Evolutionary conservation across 2,329 filamentous ascomycete species (phyloP), one percentile per base, ranked within the genome.

Genomic region (Nannizziopsis barbatae): DNA sequence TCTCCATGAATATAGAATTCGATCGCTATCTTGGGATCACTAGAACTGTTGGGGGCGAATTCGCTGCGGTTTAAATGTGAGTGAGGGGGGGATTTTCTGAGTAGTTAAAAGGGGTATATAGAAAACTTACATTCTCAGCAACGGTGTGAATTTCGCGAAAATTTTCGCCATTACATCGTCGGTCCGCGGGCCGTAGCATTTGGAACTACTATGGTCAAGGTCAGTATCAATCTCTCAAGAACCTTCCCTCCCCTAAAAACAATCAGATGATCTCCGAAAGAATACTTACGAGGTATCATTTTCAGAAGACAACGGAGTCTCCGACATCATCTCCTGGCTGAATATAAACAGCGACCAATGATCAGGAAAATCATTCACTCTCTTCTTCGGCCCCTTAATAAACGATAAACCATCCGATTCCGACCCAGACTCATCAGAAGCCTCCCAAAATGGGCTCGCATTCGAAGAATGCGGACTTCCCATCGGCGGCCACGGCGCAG

Each of bases 1-100:
- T 59, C 56, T 8, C 70, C 63, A 10, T 76, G 68, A 56, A 73
- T 68, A 54, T 75, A 79, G n/a, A 76, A 68, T 36, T 66, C 65
- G 14, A 75, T 65, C 35, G 62, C 67, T 15, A 76, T 64, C 32
- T 71, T 64, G 4, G 62, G 58, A 4, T 58, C 68, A 36, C 65
- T 65, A 33, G 22, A 3, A 7, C 3, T 7, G 3, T 27, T 3
- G 22, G 22, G 7, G 7, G 22, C 4, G 7, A 27, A 27, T 27
- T 27, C 22, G 22, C 22, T 27, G 22, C 22, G 22, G 22, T 27
- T 27, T 27, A 27, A 27, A 27, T 27, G 22, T 27, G 22, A 27
- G 22, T 27, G 7, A n/a, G n/a, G n/a, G n/a, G n/a, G 22, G 22
- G 22, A 7, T 27, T 27, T 27, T 7, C 32, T 42, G 43, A 7